Evolutionary conservation across 352 stramenopile species (phyloP), one percentile per base, ranked within the genome.

Genomic region (Phytophthora boehmeriae): DNA sequence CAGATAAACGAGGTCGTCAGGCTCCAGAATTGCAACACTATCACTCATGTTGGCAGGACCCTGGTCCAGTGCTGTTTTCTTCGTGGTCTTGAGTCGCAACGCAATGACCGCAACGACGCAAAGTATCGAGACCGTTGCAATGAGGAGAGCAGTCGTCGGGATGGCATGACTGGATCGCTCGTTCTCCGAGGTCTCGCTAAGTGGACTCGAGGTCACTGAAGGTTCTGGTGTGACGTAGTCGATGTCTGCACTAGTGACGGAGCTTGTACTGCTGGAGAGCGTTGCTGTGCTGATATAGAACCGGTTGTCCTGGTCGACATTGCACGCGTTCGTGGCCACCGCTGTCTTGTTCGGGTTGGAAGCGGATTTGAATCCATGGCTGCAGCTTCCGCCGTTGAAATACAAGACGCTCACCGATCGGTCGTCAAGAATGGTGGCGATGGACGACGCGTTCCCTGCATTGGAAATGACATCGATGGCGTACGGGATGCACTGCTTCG

Each of bases 21-120:
- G 44, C 27, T 76, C 68, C 27, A 76, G 38, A 54, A 76, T 73
- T 0, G 63, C 68, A 17, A 76, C 41, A 20, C 68, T 76, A 34
- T 73, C 58, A 30, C 48, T 65, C 10, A 20, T 23, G 8, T 68
- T 63, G 3, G 47, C 63, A 20, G 8, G 27, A 32, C 63, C 36
- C 38, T 47, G 22, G 16, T 46, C 22, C 4, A 49, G 47, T 23
- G 58, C 8, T 27, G 56, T 68, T 1, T 32, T 53, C 23, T 58
- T 66, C 1, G 36, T 73, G 0, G 63, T 59, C 50, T 41, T 27
- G 38, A 63, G 68, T 39, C 67, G 71, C 57, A 58, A 67, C 38
- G 48, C 22, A 5, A 70, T 36, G 5, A 73, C 28, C 2, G 14
- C 53, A 45, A 71, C 34, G 10, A 36, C 39, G 22, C 23, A 22